phyloP scores from a whole-genome alignment of 2,329 filamentous ascomycete species.

The Furcasterigmium furcatum region DNA sequence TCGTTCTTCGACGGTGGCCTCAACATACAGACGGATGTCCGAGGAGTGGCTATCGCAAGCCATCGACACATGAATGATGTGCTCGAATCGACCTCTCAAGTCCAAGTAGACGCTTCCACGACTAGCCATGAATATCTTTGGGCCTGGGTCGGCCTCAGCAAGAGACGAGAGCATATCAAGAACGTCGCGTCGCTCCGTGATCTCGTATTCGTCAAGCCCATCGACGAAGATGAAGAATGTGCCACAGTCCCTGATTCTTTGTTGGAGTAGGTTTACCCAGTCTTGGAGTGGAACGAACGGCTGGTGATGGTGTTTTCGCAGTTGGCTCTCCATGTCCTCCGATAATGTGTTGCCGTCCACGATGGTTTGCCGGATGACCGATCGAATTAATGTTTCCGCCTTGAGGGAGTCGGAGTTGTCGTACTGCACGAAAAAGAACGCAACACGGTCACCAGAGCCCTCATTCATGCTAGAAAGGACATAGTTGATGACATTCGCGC shows the following conservation, averaged over 20 bases:
- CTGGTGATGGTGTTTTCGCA: no score
- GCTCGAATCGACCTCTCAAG: conserved; percentile 6
- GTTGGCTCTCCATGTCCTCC: no score
- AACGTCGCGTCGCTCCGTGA: conserved; percentile 9
- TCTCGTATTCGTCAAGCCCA: conserved; percentile 26
- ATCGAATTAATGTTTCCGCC: not conserved
- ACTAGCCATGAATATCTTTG: conserved; percentile 22
- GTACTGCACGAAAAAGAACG: not conserved
- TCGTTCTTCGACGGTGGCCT: not conserved
- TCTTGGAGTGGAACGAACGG: no score
- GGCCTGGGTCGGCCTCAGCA: not conserved
- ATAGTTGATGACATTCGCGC: not conserved
- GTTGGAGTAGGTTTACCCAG: not conserved
- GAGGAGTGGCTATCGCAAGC: no score
- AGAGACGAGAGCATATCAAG: not conserved
- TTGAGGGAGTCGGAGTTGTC: not conserved
- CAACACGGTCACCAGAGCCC: not conserved
- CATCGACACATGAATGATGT: conserved; percentile 9
- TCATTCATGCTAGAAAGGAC: not conserved
- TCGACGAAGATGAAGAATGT: conserved; percentile 24
- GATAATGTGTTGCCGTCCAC: no score
- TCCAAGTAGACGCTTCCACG: conserved; percentile 18
- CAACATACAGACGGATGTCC: not conserved
- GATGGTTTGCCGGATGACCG: not conserved
- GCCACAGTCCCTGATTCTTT: not conserved